A percentile compares a stretch with the other conserved stretches of the same genome.
Evolutionary conservation across 2,329 filamentous ascomycete genomes (phyloP).

Genomic region (Chrysoporthe puriensis): DNA sequence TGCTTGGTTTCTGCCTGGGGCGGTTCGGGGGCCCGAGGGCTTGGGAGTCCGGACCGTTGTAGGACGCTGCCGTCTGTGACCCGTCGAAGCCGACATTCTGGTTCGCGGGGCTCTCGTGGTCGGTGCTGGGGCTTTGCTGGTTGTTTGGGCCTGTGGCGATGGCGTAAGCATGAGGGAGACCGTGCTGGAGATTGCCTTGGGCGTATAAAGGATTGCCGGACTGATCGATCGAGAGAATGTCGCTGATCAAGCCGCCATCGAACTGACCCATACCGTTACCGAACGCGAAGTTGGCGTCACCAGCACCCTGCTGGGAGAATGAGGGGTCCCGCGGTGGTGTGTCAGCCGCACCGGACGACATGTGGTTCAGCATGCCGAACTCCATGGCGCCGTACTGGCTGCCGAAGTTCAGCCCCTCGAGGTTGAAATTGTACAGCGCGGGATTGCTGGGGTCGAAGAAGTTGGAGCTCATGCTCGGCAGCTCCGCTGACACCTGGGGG

Average conservation of each 20-base stretch:
- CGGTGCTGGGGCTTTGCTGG: slow-evolving; percentile 66
- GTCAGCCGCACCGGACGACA: slow-evolving; percentile 89
- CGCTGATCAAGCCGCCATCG: slow-evolving; percentile 53
- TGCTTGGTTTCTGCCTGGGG: slow-evolving; percentile 49
- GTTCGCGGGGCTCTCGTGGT: slow-evolving; percentile 63
- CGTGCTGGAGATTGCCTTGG: slow-evolving; percentile 64
- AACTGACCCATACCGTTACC: slow-evolving; percentile 55
- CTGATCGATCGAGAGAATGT: slow-evolving; percentile 58
- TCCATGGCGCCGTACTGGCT: slow-evolving; percentile 96
- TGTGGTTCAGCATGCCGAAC: slow-evolving; percentile 94
- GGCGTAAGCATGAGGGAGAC: slow-evolving; percentile 67
- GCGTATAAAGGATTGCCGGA: slow-evolving; percentile 52
- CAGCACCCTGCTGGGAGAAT: slow-evolving; percentile 44
- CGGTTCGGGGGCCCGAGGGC: slow-evolving; percentile 38
- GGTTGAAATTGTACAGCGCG: slow-evolving; percentile 92
- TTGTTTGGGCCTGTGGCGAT: slow-evolving; percentile 66
- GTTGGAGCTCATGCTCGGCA: slow-evolving; percentile 55
- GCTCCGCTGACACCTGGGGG: slow-evolving; percentile 53
- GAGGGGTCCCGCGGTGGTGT: slow-evolving; percentile 68
- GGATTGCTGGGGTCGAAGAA: slow-evolving; percentile 92
- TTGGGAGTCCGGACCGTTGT: slow-evolving; percentile 31
- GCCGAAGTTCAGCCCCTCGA: slow-evolving; percentile 91
- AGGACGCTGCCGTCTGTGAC: slow-evolving; percentile 51
- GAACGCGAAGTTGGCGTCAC: slow-evolving; percentile 51
- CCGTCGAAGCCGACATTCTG: slow-evolving; percentile 57